These are phyloP conservation scores for Penicillium vulpinum DNA, from an alignment of 2,329 filamentous ascomycete species.

Conservation along the genomic window DNA sequence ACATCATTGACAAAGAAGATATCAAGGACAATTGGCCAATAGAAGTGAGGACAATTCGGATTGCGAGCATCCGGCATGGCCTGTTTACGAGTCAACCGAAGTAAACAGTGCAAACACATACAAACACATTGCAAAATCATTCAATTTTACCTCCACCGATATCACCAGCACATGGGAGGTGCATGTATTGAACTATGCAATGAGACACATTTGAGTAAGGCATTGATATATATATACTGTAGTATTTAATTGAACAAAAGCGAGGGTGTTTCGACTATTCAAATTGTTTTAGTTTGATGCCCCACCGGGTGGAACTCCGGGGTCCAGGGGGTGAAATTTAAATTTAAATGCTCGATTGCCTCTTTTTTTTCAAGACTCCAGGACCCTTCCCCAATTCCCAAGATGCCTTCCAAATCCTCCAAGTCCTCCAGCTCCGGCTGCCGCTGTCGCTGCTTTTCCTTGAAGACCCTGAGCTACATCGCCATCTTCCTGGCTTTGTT, in stretches of 20 bases:
- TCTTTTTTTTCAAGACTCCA: constrained; percentile 1
- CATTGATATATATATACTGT: background rate
- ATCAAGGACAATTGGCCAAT: constrained; percentile 11
- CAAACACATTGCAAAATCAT: background rate
- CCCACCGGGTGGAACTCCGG: constrained; percentile 20
- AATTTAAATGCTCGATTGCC: constrained; percentile 10
- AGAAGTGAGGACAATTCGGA: constrained; percentile 14
- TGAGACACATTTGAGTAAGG: background rate
- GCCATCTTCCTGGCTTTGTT: constrained; percentile 38
- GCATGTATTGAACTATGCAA: background rate
- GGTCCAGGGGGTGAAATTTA: constrained; percentile 16
- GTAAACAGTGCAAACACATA: constrained; percentile 1
- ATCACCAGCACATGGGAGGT: background rate
- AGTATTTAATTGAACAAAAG: background rate
- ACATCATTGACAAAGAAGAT: background rate
- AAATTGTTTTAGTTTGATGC: constrained; percentile 3
- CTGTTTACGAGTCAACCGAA: constrained; percentile 10
- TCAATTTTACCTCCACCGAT: background rate
- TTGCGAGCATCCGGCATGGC: constrained; percentile 25
- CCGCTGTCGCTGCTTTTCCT: constrained; percentile 28
- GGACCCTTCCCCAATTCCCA: constrained; percentile 4
- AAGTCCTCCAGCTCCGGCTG: constrained; percentile 22
- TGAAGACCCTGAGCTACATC: constrained; percentile 34
- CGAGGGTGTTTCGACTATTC: background rate
- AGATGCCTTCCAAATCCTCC: constrained; percentile 29